phyloP scores from a whole-genome alignment of 2,329 filamentous ascomycete species.

The Exophiala aquamarina region DNA sequence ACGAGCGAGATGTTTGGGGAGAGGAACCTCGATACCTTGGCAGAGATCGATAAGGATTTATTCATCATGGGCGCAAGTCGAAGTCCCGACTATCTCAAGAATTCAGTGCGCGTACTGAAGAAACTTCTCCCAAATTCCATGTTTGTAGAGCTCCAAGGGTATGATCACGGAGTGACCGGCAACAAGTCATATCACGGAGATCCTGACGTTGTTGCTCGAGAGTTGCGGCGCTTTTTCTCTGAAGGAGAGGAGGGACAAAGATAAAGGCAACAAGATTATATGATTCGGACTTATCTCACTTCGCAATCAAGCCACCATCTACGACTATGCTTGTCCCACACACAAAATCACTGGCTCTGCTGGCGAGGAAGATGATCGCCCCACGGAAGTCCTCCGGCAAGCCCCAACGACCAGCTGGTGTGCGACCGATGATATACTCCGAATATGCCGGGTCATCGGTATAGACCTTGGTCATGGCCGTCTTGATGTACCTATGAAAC shows the following conservation, averaged over 20 bases:
- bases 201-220: conserved; percentile 11
- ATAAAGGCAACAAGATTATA: not conserved
- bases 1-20: conserved; percentile 10
- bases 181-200: conserved; percentile 12
- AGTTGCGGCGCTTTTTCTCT: conserved; percentile 11
- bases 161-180: conserved; percentile 13
- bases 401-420: conserved; percentile 3
- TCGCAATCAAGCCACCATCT: conserved; percentile 24
- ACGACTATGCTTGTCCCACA: conserved; percentile 8
- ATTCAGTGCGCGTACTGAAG: conserved; percentile 12
- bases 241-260: not conserved
- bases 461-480: conserved; percentile 3
- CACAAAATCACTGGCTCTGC: conserved; percentile 9
- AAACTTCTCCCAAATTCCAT: conserved; percentile 4
- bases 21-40: conserved; percentile 3
- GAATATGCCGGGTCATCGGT: not conserved
- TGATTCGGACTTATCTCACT: conserved; percentile 27
- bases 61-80: conserved; percentile 10
- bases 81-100: conserved; percentile 11
- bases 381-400: conserved; percentile 6
- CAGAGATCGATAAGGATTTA: conserved; percentile 6
- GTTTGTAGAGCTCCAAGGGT: conserved; percentile 8
- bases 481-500: conserved; percentile 48
- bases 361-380: conserved; percentile 5
- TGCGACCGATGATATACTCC: not conserved